Evolutionary conservation across 805 yeast species (phyloP).

Genomic region (Wickerhamiella parazyma): DNA sequence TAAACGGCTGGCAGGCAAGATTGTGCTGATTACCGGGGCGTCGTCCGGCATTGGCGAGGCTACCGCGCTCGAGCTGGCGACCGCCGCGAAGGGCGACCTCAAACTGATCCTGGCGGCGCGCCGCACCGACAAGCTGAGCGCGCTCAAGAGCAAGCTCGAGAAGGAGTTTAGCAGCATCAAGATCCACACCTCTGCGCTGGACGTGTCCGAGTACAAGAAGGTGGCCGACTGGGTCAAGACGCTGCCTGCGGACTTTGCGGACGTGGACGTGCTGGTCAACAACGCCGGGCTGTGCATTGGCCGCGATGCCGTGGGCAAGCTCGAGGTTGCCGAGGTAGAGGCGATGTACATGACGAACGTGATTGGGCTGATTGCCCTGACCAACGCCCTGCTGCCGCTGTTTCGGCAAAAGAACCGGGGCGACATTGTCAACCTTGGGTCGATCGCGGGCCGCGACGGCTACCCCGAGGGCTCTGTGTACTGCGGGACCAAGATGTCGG

Average conservation of each 20-base stretch:
- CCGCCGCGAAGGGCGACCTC: conserved; percentile 54
- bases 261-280: conserved; percentile 48
- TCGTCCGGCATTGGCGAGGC: conserved; percentile 92
- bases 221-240: conserved; percentile 32
- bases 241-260: conserved; percentile 42
- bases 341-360: conserved; percentile 82
- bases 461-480: conserved; percentile 62
- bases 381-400: conserved; percentile 63
- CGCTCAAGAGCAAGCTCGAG: conserved; percentile 35
- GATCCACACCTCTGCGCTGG: conserved; percentile 37
- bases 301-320: conserved; percentile 56
- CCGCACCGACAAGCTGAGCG: conserved; percentile 47
- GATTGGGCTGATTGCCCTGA: conserved; percentile 66
- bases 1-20: conserved; percentile 65
- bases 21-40: conserved; percentile 86
- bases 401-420: conserved; percentile 54
- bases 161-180: conserved; percentile 35
- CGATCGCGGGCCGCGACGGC: conserved; percentile 58
- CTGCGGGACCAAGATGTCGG: conserved; percentile 55
- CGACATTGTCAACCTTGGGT: conserved; percentile 52
- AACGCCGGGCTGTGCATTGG: conserved; percentile 68
- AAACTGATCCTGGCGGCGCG: conserved; percentile 69
- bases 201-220: conserved; percentile 41
- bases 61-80: conserved; percentile 77
- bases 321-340: conserved; percentile 48